Evolutionary conservation across 2,329 filamentous ascomycete species (phyloP).

Genomic region (Setomelanomma holmii): DNA sequence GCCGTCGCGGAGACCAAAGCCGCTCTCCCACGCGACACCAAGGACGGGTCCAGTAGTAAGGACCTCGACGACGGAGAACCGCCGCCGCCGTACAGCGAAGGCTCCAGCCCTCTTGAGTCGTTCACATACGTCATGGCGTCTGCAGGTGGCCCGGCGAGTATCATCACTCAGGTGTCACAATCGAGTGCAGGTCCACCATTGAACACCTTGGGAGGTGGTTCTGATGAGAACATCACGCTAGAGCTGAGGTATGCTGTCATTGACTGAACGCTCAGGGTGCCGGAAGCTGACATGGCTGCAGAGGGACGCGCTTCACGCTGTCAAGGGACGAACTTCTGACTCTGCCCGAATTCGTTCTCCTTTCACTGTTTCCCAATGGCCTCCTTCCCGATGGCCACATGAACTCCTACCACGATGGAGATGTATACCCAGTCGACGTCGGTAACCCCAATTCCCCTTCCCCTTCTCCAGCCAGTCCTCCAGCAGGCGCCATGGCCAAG

Average conservation of each 20-base stretch:
- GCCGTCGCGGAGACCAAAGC: conserved; percentile 78
- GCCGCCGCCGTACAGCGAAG: conserved; percentile 95
- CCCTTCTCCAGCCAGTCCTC: conserved; percentile 37
- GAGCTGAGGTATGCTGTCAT: conserved; percentile 77
- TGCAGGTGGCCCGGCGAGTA: conserved; percentile 95
- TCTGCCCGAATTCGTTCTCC: conserved; percentile 92
- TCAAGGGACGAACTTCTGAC: conserved; percentile 95
- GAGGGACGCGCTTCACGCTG: conserved; percentile 90
- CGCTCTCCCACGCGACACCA: conserved; percentile 81
- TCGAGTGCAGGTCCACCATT: conserved; percentile 75
- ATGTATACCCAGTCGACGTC: conserved; percentile 97
- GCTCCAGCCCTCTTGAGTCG: conserved; percentile 86
- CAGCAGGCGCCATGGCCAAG: conserved; percentile 45
- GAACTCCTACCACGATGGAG: conserved; percentile 89
- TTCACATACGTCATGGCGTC: conserved; percentile 98
- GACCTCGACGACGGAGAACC: conserved; percentile 82
- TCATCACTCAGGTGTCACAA: conserved; percentile 99
- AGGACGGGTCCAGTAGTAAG: conserved; percentile 76
- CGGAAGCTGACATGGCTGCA: conserved; percentile 50
- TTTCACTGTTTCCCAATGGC: conserved; percentile 99
- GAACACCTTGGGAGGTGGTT: conserved; percentile 79
- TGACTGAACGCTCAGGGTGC: background rate
- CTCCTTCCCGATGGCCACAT: conserved; percentile 95
- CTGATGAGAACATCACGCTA: conserved; percentile 93
- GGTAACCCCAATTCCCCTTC: conserved; percentile 56